A percentile compares a stretch with the other conserved stretches of the same genome.
Evolutionary conservation across 23 red algal genomes (phyloP).

Genomic region (Pyropia haitanensis): DNA sequence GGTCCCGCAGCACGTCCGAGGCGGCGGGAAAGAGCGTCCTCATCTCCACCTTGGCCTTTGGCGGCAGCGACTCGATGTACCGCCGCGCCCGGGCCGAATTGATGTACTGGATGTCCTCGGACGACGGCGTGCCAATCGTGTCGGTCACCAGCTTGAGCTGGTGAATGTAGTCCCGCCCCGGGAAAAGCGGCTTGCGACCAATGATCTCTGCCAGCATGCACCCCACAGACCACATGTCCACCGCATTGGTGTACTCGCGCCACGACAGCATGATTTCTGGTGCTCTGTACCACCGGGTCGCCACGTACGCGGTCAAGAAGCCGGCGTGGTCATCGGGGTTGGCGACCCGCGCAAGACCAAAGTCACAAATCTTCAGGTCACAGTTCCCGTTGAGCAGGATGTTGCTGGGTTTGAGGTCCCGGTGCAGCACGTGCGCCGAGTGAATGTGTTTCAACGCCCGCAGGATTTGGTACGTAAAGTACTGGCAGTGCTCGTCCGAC

Average conservation of each 20-base stretch:
- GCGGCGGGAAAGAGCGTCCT: slow-evolving; percentile 59
- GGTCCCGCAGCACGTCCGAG: slow-evolving; percentile 31
- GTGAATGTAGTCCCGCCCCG: slow-evolving; percentile 55
- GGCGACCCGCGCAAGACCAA: slow-evolving; percentile 60
- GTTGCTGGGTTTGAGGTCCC: slow-evolving; percentile 96
- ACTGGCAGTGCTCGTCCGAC: slow-evolving; percentile 77
- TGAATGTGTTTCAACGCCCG: slow-evolving; percentile 88
- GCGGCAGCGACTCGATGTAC: slow-evolving; percentile 57
- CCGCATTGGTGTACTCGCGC: slow-evolving; percentile 47
- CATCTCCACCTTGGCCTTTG: slow-evolving; percentile 1
- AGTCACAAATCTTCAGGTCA: slow-evolving; percentile 78
- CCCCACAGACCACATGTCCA: slow-evolving; percentile 93
- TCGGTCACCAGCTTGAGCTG: slow-evolving; percentile 71
- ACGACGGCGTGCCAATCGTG: slow-evolving; percentile 49
- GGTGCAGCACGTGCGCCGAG: slow-evolving; percentile 87
- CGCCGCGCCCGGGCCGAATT: slow-evolving; percentile 17
- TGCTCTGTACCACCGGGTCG: slow-evolving; percentile 86
- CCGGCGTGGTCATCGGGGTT: slow-evolving; percentile 9
- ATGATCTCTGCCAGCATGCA: slow-evolving; percentile 92
- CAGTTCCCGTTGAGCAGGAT: slow-evolving; percentile 78
- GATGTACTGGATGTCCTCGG: slow-evolving; percentile 28
- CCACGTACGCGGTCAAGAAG: slow-evolving; percentile 63
- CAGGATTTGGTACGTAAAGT: slow-evolving; percentile 93
- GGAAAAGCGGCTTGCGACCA: slow-evolving; percentile 71
- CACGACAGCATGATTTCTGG: slow-evolving; percentile 74